Evolutionary conservation across 179 eudicot genomes (phyloP), one percentile per base, ranked within the genome.

Genomic region (Actinidia chinensis): DNA sequence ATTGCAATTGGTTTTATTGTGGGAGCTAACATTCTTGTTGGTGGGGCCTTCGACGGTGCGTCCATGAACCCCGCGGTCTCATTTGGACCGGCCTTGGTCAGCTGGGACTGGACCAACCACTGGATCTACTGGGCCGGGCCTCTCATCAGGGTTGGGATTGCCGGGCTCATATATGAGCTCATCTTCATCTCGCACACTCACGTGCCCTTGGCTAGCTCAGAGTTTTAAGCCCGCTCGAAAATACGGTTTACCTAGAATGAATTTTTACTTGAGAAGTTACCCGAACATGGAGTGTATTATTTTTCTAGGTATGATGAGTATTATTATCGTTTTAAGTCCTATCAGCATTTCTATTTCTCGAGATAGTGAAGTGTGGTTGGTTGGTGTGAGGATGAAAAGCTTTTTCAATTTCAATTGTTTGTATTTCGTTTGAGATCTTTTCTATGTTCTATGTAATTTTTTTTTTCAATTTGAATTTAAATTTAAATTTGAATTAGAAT

Each of bases 51-150:
- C 61, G 79, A 79, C 36, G 89, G 89, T 1, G 89, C 89, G 13
- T 86, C 89, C 1, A 86, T 86, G 89, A 86, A 86, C 83, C 89
- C 89, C 1, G 89, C 89, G 0, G 89, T 86, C 12, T 73, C 88
- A 0, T 85, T 87, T 8, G 89, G 90, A 1, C 90, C 88, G 0
- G 86, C 88, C 43, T 51, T 81, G 77, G 83, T 85, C 42, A 79
- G 83, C 80, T 82, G 82, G 80, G 61, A 43, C 23, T 85, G 83
- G 83, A 13, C 71, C 63, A 40, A 80, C 79, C 87, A 85, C 58
- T 85, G 87, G 87, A 70, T 85, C 52, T 85, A 85, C 50, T 85
- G 87, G 87, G 86, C 71, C 61, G 90, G 90, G 4, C 89, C 89
- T 4, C 79, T 87, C 25, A 68, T 84, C 60, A 87, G 89, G 6